Evolutionary conservation across 179 eudicot genomes (phyloP).

Genomic region (Beta corolliflora): DNA sequence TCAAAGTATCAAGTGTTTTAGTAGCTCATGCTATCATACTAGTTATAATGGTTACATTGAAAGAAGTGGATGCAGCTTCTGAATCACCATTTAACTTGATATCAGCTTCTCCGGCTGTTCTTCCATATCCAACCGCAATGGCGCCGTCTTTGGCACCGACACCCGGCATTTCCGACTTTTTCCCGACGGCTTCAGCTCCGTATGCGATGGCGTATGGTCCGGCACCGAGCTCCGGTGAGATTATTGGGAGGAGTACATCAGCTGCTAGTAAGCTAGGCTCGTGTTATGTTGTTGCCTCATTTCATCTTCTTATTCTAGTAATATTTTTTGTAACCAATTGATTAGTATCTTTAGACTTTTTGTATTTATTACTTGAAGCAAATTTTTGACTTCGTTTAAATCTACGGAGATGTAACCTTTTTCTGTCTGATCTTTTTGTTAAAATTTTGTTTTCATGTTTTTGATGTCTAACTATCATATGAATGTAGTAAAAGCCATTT

Average conservation of each 20-base stretch:
- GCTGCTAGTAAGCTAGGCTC: background rate
- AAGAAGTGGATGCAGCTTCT: background rate
- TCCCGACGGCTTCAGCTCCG: background rate
- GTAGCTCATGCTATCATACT: constrained; percentile 9
- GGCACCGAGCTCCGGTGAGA: constrained; percentile 15
- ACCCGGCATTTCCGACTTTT: background rate
- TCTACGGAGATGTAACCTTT: too few relatives aligned
- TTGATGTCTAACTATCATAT: too few relatives aligned
- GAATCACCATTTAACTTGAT: constrained; percentile 4
- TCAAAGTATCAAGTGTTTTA: background rate
- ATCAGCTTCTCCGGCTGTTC: constrained; percentile 22
- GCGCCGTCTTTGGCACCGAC: background rate
- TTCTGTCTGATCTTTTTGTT: too few relatives aligned
- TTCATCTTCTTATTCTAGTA: background rate
- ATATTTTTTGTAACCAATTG: background rate
- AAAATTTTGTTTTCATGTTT: too few relatives aligned
- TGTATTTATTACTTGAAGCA: background rate
- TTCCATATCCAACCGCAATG: constrained; percentile 15
- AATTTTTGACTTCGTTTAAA: too few relatives aligned
- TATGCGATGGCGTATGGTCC: constrained; percentile 11
- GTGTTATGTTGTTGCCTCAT: background rate
- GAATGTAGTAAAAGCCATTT: too few relatives aligned
- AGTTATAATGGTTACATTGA: background rate
- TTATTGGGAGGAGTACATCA: constrained; percentile 9
- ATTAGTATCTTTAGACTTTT: background rate